Evolutionary conservation across 2,329 filamentous ascomycete genomes (phyloP), one percentile per base, ranked within the genome.

Genomic region (Fusarium nurragi): DNA sequence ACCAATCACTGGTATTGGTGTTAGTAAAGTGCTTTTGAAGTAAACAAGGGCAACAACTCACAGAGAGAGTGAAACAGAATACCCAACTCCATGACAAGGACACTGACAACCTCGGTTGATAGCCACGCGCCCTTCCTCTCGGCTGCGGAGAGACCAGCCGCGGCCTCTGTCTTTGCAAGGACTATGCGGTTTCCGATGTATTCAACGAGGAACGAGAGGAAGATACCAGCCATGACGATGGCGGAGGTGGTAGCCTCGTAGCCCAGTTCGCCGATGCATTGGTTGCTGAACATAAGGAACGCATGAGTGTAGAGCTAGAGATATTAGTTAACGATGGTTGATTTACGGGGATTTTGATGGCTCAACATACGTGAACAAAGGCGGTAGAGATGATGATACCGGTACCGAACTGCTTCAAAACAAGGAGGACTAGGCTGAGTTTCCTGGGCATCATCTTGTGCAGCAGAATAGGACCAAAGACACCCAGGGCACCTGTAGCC

Each of bases 61-160:
- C 86, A 76, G 16, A 91, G 80, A 2, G 88, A 92, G 77, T 93
- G 90, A 77, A 93, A 93, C 43, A 93, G 82, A 51, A 93, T 88
- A 4, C 90, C 90, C 0, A 85, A 84, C 76, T 93, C 90, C 74
- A 93, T 86, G 28, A 93, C 86, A 16, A 86, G 69, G n/a, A 91
- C 87, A 44, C 84, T 85, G 28, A 90, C 79, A 48, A 87, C 84
- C 43, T 84, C 81, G 30, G 78, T 77, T 3, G 77, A 77, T 4
- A 76, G 51, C 13, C 73, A 40, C 9, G 64, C 69, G 6, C 63
- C 55, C 30, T 71, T 67, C 36, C 64, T 73, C n/a, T 74, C 65
- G 13, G 69, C 40, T n/a, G 56, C 36, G 26, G 62, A 68, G 26
- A 76, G 70, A 4, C 52, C 46, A 14, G 68, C 50, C 5, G 75